phyloP scores from a whole-genome alignment of 1,284 basidiomycete genomes.

The Mycena sp. region DNA sequence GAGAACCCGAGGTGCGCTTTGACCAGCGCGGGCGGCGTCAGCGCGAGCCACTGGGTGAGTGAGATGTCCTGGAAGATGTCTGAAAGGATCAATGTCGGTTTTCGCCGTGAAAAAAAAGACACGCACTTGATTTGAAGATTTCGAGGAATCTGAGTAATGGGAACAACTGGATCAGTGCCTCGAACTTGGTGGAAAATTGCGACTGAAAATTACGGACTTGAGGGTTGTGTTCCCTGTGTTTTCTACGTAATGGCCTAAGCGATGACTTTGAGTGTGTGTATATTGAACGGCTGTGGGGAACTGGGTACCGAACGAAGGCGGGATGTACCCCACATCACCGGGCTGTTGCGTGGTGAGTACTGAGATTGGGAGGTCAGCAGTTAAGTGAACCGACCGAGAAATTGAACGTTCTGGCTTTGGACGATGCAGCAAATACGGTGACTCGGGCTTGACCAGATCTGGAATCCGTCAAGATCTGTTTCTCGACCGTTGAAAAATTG shows the following conservation, averaged over 20 bases:
- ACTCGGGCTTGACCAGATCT: conserved; percentile 59
- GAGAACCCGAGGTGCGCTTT: conserved; percentile 62
- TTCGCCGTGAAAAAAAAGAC: not conserved
- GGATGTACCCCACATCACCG: conserved; percentile 69
- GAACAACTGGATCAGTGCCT: not conserved
- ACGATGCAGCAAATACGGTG: conserved; percentile 48
- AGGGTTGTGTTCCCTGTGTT: conserved; percentile 67
- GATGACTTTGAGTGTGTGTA: not conserved
- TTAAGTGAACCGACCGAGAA: conserved; percentile 44
- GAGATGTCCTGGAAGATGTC: conserved; percentile 53
- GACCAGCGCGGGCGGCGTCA: conserved; percentile 62
- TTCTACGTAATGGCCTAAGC: conserved; percentile 71
- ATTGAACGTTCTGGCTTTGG: conserved; percentile 48
- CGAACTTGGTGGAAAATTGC: conserved; percentile 33
- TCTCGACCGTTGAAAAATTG: conserved; percentile 43
- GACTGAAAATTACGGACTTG: too few relatives aligned
- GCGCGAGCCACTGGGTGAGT: conserved; percentile 62
- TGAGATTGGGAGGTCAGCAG: conserved; percentile 39
- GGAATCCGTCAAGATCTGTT: not conserved
- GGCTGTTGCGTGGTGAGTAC: conserved; percentile 43
- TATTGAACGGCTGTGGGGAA: conserved; percentile 23
- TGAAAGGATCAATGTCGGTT: conserved; percentile 32
- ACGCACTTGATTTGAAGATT: conserved; percentile 63
- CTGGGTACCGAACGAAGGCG: conserved; percentile 58
- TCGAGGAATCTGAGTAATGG: conserved; percentile 60